A percentile compares a stretch with the other conserved stretches of the same genome.
These are phyloP conservation scores for Yamadazyma kitorensis DNA, from an alignment of 805 yeast species.

Conservation along the genomic window DNA sequence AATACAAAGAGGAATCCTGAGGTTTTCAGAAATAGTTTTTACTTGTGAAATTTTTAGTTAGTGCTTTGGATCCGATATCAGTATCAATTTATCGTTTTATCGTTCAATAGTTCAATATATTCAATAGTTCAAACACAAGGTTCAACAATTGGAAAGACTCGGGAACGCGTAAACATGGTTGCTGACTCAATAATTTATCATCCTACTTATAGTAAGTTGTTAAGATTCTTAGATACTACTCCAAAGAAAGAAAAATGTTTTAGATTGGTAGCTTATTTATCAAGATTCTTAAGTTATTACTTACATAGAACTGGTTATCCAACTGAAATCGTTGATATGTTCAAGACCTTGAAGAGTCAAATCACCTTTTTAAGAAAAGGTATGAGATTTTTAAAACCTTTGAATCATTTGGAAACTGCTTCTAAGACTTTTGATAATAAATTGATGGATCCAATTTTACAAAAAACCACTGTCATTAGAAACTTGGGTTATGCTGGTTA, in stretches of 20 bases:
- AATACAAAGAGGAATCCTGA: no score
- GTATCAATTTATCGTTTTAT: no score
- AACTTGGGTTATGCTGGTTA: constrained; percentile 63
- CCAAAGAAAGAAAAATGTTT: constrained; percentile 79
- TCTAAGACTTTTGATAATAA: constrained; percentile 66
- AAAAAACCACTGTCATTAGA: constrained; percentile 51
- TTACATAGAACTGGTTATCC: constrained; percentile 55
- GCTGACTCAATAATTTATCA: constrained; percentile 65
- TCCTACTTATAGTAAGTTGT: constrained; percentile 62
- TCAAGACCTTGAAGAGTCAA: constrained; percentile 57
- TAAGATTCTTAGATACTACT: constrained; percentile 62
- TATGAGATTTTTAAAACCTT: constrained; percentile 78
- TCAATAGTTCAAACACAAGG: no score
- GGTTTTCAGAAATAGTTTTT: no score
- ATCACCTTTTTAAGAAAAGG: constrained; percentile 77
- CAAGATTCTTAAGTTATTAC: constrained; percentile 68
- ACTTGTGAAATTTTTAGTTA: no score
- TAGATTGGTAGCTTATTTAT: constrained; percentile 76
- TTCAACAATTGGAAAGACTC: not conserved
- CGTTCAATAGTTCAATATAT: no score
- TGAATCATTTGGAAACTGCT: constrained; percentile 68
- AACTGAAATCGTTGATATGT: constrained; percentile 42
- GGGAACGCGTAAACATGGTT: constrained; percentile 10
- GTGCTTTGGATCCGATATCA: no score
- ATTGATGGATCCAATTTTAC: constrained; percentile 58